Conservation (phyloP, 1,284 basidiomycete species). For the Ustilago sp. region DNA sequence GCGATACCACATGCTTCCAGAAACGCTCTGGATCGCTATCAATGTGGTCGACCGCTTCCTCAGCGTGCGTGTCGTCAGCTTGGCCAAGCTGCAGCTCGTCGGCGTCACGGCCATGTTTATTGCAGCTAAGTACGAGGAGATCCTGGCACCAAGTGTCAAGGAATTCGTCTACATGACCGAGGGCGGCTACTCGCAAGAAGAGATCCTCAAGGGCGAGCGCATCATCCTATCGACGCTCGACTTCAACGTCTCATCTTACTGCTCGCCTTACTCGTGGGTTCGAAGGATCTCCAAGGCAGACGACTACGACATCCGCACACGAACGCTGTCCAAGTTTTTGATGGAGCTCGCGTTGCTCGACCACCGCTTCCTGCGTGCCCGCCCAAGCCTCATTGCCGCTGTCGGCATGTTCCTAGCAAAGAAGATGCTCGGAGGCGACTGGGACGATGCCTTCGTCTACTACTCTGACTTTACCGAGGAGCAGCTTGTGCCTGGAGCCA, state of each 20-base stretch:
- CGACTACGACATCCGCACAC: constrained; percentile 94
- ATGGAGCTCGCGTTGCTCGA: constrained; percentile 96
- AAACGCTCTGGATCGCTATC: constrained; percentile 78
- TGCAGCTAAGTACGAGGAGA: constrained; percentile 75
- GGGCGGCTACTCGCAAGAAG: constrained; percentile 83
- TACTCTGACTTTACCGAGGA: constrained; percentile 93
- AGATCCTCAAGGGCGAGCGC: constrained; percentile 95
- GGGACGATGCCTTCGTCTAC: constrained; percentile 86
- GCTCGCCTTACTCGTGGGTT: constrained; percentile 99
- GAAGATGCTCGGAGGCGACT: constrained; percentile 68
- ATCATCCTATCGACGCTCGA: constrained; percentile 87
- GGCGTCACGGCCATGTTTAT: constrained; percentile 78
- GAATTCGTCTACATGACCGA: constrained; percentile 80
- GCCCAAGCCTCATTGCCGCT: constrained; percentile 94
- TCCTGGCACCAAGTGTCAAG: constrained; percentile 67
- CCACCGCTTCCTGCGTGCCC: constrained; percentile 90
- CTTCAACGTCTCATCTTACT: constrained; percentile 95
- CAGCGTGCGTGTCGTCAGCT: constrained; percentile 75
- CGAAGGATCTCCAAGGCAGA: constrained; percentile 96
- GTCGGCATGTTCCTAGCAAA: constrained; percentile 83
- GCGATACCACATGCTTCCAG: constrained; percentile 77
- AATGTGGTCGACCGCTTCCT: constrained; percentile 78
- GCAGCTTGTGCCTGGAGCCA: constrained; percentile 85
- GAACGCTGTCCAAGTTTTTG: constrained; percentile 92
- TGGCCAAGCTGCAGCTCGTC: constrained; percentile 77